Evolutionary conservation across 352 stramenopile genomes (phyloP).

Genomic region (Phytophthora foliorum): DNA sequence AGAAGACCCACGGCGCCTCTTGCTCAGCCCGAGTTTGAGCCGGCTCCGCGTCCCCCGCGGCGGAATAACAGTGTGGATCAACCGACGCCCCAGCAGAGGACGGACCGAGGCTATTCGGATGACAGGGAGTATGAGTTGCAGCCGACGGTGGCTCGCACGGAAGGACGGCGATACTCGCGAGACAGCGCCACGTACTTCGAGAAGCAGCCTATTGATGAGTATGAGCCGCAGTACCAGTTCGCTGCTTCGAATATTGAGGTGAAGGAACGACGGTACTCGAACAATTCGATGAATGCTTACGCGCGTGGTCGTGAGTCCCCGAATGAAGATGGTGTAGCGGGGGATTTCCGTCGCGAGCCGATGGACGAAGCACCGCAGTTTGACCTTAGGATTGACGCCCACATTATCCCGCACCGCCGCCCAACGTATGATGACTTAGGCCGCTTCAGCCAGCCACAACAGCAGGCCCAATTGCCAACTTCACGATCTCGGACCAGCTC

Average conservation of each 20-base stretch:
- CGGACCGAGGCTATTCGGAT: slow-evolving; percentile 24
- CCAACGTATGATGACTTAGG: slow-evolving; percentile 8
- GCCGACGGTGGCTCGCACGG: slow-evolving; percentile 7
- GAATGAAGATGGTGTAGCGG: slow-evolving; percentile 31
- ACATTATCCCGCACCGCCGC: slow-evolving; percentile 28
- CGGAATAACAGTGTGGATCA: slow-evolving; percentile 46
- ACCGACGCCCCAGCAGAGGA: slow-evolving; percentile 16
- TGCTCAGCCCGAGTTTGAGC: slow-evolving; percentile 48
- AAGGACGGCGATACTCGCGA: slow-evolving; percentile 34
- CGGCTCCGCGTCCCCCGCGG: slow-evolving; percentile 34
- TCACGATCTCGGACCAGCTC: slow-evolving; percentile 25
- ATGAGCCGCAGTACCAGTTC: slow-evolving; percentile 28
- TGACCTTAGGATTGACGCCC: slow-evolving; percentile 40
- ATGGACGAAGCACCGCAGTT: slow-evolving; percentile 30
- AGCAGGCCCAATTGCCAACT: slow-evolving; percentile 7
- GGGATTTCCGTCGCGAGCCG: slow-evolving; percentile 42
- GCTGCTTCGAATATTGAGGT: slow-evolving; percentile 15
- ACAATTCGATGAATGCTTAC: slow-evolving; percentile 31
- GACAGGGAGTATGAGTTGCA: slow-evolving; percentile 36
- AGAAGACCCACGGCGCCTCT: slow-evolving; percentile 25
- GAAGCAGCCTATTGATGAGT: slow-evolving; percentile 28
- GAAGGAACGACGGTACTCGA: slow-evolving; percentile 38
- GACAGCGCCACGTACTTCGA: slow-evolving; percentile 32
- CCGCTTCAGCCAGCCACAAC: slow-evolving; percentile 14
- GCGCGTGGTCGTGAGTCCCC: slow-evolving; percentile 5